Evolutionary conservation across 31 red algal genomes (phyloP).

Genomic region (Asparagopsis taxiformis): DNA sequence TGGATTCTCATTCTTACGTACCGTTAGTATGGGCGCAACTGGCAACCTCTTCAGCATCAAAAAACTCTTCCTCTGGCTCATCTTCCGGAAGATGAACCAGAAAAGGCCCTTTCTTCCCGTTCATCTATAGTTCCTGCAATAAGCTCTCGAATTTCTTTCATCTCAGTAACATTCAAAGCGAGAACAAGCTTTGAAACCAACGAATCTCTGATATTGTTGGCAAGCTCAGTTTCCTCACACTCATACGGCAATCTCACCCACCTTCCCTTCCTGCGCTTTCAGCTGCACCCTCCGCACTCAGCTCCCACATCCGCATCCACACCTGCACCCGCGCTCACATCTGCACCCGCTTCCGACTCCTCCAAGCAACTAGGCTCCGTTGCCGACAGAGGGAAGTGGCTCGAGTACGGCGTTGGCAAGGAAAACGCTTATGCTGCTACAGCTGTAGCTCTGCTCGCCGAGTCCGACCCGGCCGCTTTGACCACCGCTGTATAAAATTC

Average conservation of each 20-base stretch:
- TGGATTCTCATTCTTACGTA: no score
- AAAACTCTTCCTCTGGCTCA: slow-evolving; percentile 45
- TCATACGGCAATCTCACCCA: no score
- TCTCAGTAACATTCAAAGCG: slow-evolving; percentile 14
- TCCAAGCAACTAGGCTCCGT: slow-evolving; percentile 9
- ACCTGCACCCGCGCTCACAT: slow-evolving; percentile 20
- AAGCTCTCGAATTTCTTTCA: slow-evolving; percentile 36
- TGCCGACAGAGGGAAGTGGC: slow-evolving; percentile 23
- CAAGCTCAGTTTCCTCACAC: slow-evolving; percentile 53
- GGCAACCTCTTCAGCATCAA: slow-evolving; percentile 9
- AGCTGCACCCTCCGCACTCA: slow-evolving; percentile 22
- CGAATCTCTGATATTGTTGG: slow-evolving; percentile 57
- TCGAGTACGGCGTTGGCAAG: slow-evolving; percentile 43
- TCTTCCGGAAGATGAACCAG: no score
- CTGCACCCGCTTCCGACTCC: slow-evolving; percentile 5
- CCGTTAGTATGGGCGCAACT: no score
- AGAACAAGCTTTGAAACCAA: slow-evolving; percentile 26
- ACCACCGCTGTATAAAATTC: slow-evolving; percentile 11
- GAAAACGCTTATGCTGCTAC: slow-evolving; percentile 22
- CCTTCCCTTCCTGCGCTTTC: no score
- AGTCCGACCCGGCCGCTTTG: slow-evolving; percentile 35
- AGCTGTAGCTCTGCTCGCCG: slow-evolving; percentile 34
- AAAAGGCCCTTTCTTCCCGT: slow-evolving; percentile 45
- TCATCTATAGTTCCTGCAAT: slow-evolving; percentile 72
- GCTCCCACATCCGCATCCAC: slow-evolving; percentile 14